phyloP scores from a whole-genome alignment of 768 basidiomycete genomes.

The Mrakia frigida region DNA sequence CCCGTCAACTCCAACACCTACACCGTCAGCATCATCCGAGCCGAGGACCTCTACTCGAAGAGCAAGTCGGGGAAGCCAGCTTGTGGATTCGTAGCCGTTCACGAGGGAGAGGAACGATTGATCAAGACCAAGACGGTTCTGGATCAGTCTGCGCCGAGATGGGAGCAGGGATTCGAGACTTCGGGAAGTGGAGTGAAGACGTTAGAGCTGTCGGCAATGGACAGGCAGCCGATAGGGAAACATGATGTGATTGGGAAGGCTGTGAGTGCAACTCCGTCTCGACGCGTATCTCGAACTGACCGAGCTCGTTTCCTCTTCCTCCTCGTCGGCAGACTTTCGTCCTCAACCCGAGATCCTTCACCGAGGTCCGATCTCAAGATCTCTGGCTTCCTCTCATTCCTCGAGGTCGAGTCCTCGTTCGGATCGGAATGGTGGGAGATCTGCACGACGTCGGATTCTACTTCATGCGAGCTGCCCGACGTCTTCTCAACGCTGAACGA shows the following conservation, averaged over 20 bases:
- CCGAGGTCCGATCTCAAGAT: neutral
- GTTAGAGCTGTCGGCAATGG: neutral
- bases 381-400: neutral
- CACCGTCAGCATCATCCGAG: constrained; percentile 1
- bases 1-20: neutral
- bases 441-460: constrained; percentile 3
- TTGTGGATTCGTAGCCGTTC: neutral
- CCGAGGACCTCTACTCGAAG: neutral
- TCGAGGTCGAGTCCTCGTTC: neutral
- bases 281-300: neutral
- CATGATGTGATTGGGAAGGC: neutral
- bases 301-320: neutral
- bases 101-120: neutral
- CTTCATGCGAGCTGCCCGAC: neutral
- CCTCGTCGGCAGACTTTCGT: neutral
- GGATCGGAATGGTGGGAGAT: neutral
- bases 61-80: neutral
- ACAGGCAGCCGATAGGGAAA: neutral
- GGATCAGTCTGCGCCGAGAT: neutral
- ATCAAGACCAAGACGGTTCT: neutral
- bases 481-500: neutral
- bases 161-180: neutral
- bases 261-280: neutral
- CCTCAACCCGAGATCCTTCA: neutral
- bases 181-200: neutral